Percentiles rank a stretch among this genome's conserved stretches.
Conservation (phyloP, 2,329 filamentous ascomycete genomes). For the Cytospora paraplurivora region DNA sequence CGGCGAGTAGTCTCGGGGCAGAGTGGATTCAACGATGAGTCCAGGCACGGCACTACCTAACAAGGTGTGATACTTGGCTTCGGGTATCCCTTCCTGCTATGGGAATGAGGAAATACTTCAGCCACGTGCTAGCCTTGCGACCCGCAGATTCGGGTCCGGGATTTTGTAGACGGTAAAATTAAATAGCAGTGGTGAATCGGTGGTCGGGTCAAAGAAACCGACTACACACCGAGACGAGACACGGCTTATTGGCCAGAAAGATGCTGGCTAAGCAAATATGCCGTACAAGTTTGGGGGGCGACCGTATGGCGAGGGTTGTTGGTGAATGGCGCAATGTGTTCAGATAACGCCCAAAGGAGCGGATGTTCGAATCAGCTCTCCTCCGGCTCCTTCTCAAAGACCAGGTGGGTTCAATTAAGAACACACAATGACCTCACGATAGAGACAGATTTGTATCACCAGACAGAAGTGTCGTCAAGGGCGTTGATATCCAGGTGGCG, state of each 20-base stretch:
- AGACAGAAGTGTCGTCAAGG: constrained; percentile 1
- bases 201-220: constrained; percentile 15
- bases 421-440: constrained; percentile 4
- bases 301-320: constrained; percentile 25
- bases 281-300: constrained; percentile 5
- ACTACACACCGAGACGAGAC: constrained; percentile 7
- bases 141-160: constrained; percentile 17
- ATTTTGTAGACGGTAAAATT: constrained; percentile 9
- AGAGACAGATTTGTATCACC: background rate
- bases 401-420: constrained; percentile 7
- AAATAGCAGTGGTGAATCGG: constrained; percentile 18
- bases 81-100: constrained; percentile 11
- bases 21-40: constrained; percentile 8
- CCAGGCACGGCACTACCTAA: background rate
- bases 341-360: constrained; percentile 2
- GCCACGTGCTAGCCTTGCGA: constrained; percentile 22
- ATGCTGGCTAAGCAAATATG: constrained; percentile 5
- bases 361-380: background rate
- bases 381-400: constrained; percentile 13
- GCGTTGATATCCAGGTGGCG: constrained; percentile 6
- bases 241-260: constrained; percentile 19
- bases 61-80: constrained; percentile 12
- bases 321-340: constrained; percentile 27
- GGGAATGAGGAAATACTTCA: constrained; percentile 3
- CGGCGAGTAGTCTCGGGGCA: background rate